Percentiles rank a stretch among this genome's conserved stretches.
These are phyloP conservation scores for Fusarium equiseti DNA, from an alignment of 2,329 filamentous ascomycete species.

Conservation along the genomic window DNA sequence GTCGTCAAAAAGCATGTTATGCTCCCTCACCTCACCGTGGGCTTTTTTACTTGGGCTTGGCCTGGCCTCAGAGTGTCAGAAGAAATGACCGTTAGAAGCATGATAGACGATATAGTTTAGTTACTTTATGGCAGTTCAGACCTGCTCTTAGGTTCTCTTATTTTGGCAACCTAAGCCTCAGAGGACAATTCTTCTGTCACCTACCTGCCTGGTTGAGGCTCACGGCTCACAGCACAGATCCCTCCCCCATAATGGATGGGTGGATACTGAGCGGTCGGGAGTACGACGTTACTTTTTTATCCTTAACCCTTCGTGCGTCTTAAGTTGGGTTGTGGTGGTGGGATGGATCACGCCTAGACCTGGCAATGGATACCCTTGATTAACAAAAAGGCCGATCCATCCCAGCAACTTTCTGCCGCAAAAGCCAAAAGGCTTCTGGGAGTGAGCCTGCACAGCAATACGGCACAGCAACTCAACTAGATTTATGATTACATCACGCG, in stretches of 20 bases:
- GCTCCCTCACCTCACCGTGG: neutral
- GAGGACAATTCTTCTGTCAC: neutral
- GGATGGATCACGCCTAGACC: conserved; percentile 24
- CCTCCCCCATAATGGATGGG: conserved; percentile 14
- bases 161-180: neutral
- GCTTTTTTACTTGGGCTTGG: conserved; percentile 10
- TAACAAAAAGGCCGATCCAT: conserved; percentile 11
- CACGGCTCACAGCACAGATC: conserved; percentile 27
- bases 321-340: conserved; percentile 39
- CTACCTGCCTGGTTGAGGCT: conserved; percentile 34
- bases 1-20: conserved; percentile 5
- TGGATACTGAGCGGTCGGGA: conserved; percentile 32
- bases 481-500: conserved; percentile 31
- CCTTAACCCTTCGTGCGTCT: conserved; percentile 41
- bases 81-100: neutral
- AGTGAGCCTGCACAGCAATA: conserved; percentile 15
- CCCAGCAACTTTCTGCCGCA: conserved; percentile 9
- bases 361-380: conserved; percentile 6
- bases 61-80: conserved; percentile 4
- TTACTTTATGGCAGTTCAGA: neutral
- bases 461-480: conserved; percentile 21
- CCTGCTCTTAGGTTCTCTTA: neutral
- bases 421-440: conserved; percentile 6
- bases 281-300: conserved; percentile 34
- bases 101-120: neutral